Evolutionary conservation across 2,329 filamentous ascomycete species (phyloP), one percentile per base, ranked within the genome.

Genomic region (Tolypocladium capitatum): DNA sequence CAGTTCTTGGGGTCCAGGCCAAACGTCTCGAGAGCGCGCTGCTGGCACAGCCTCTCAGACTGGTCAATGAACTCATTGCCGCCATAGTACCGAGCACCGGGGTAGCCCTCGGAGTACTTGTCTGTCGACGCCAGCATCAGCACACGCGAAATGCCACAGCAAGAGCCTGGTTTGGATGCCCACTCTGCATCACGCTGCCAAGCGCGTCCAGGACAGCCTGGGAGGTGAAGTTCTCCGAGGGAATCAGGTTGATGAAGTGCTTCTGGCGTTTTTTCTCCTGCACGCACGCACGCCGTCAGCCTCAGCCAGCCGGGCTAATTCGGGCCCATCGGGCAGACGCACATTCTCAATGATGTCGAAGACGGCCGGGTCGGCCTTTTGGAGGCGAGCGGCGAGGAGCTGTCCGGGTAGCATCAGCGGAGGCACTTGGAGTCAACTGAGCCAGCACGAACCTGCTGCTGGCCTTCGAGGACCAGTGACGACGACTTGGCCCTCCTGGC

Each of bases 61-160:
- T 88, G 79, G 61, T 97, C 91, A 60, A 97, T 97, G 67, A 90
- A 89, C 68, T 96, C 86, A 66, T 97, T 97, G 54, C 91, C 91
- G 47, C 91, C 91, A 63, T 97, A 97, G 72, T 97, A 97, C 63
- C 91, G 78, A 51, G 91, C 91, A 48, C 92, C 92, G 31, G 91
- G 92, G 60, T 98, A 98, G 46, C 92, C 92, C 68, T 98, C 92
- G 0, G 92, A 97, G 71, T 98, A 98, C 68, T 98, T 97, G 70
- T 97, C 86, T 85, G 60, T 52, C 52, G 48, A 14, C 59, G 58
- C 38, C 60, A 30, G 51, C 45, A 56, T 71, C 53, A 68, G 61
- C 53, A 41, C 20, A 27, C 31, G 14, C 20, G 21, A 7, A 24
- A 27, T 20, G 31, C 21, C 14, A 44, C 8, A 56, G 56, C n/a